Evolutionary conservation across 805 yeast genomes (phyloP).

Genomic region (Saccharomycopsis olivae): DNA sequence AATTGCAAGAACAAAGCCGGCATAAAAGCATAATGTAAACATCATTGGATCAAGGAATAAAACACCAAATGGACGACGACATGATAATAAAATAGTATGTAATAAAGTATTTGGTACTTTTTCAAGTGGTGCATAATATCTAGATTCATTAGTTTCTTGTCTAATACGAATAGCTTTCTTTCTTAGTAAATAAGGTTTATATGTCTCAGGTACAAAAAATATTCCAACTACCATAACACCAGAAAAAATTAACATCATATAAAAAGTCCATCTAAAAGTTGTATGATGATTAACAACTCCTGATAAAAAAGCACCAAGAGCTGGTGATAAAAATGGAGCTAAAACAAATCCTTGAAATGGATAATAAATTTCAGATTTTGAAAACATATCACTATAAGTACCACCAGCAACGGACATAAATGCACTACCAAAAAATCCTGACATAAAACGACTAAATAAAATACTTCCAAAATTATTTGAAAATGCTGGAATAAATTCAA

Average conservation of each 20-base stretch:
- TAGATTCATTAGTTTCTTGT: conserved; percentile 42
- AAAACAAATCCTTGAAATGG: conserved; percentile 47
- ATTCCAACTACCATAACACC: conserved; percentile 37
- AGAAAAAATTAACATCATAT: conserved; percentile 43
- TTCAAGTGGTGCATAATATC: conserved; percentile 51
- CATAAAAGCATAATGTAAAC: conserved; percentile 46
- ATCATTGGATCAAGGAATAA: conserved; percentile 50
- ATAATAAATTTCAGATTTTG: conserved; percentile 38
- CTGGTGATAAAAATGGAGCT: conserved; percentile 48
- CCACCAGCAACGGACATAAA: conserved; percentile 15
- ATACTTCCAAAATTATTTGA: conserved; percentile 13
- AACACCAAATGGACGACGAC: conserved; percentile 44
- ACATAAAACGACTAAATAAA: conserved; percentile 12
- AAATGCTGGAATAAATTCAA: conserved; percentile 14
- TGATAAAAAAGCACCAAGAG: conserved; percentile 47
- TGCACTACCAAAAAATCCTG: conserved; percentile 15
- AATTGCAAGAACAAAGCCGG: conserved; percentile 60
- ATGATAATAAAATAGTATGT: conserved; percentile 31
- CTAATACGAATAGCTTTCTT: conserved; percentile 38
- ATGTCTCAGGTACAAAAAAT: conserved; percentile 44
- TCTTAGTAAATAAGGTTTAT: conserved; percentile 41
- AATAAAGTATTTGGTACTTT: conserved; percentile 32
- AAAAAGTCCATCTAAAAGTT: conserved; percentile 58
- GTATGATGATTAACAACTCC: conserved; percentile 44
- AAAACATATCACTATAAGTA: conserved; percentile 42